Base-by-base conservation (phyloP, 2,329 filamentous ascomycete species). In the Penicillium sp. region DNA sequence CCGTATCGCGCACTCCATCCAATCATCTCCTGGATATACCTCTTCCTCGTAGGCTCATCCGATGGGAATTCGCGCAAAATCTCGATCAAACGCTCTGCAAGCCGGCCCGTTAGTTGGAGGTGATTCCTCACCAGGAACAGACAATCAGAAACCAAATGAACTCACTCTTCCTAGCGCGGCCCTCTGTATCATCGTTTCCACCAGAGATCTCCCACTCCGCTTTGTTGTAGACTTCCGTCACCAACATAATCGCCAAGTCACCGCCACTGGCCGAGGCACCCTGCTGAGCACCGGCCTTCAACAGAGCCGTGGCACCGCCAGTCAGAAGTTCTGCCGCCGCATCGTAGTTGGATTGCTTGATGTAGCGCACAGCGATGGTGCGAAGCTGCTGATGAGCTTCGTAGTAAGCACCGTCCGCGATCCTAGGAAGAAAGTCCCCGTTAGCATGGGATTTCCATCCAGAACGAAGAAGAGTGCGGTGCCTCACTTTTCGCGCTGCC, bases 301-400 rank as follows among this genome's bases (percentile, higher is more conserved):
- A 81, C 8, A 98, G 81, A 25, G 91, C 85, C 60, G 88, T 84
- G 1, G 92, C 87, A 55, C 95, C 93, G 57, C 81, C 86, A 70
- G 82, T 86, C 57, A 98, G 81, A 57, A 97, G 87, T 60, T 95
- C 88, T 67, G 90, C 86, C 42, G 95, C 93, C 10, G 89, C 86
- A 59, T 79, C 71, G 81, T 88, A 96, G 79, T 92, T 92, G 54
- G 81, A 77, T 38, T 86, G 80, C 76, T 97, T 97, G 70, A 92
- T 84, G 75, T 98, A 95, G 50, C 95, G 90, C 33, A 89, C 87
- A 53, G 91, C 91, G 60, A 96, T 92, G 47, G 96, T 91, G 55
- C 93, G 89, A 59, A 95, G 89, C 77, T 98, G 93, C 73, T 98
- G 93, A 75, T 97, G 92, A 50, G 93, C 93, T 80, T 98, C 93